These are phyloP conservation scores for Yamadazyma pseudoaaseri DNA, from an alignment of 1,139 yeast genomes.

Conservation along the genomic window DNA sequence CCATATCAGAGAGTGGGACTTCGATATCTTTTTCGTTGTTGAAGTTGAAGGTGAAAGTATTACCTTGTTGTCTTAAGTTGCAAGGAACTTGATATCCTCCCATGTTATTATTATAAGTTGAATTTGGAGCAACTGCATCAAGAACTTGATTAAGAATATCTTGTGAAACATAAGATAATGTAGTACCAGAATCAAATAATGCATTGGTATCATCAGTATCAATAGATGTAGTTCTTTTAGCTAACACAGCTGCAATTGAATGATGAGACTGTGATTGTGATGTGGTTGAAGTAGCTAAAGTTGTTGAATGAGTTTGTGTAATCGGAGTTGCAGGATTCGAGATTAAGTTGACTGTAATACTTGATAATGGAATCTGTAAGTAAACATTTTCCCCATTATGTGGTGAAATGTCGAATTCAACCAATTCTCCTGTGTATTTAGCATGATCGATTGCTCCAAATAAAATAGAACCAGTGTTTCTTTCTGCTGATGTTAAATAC, in stretches of 20 bases:
- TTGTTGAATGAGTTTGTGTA: slow-evolving; percentile 4
- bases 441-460: slow-evolving; percentile 62
- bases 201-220: slow-evolving; percentile 17
- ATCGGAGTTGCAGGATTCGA: slow-evolving; percentile 4
- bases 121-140: slow-evolving; percentile 18
- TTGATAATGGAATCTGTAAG: slow-evolving; percentile 23
- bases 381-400: slow-evolving; percentile 17
- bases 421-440: slow-evolving; percentile 47
- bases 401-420: slow-evolving; percentile 18
- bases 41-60: slow-evolving; percentile 27
- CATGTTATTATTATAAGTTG: slow-evolving; percentile 16
- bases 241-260: slow-evolving; percentile 15
- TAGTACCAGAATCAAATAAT: slow-evolving; percentile 42
- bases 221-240: slow-evolving; percentile 12
- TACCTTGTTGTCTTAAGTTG: slow-evolving; percentile 23
- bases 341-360: slow-evolving; percentile 11
- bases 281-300: slow-evolving; percentile 9
- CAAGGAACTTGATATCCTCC: slow-evolving; percentile 28
- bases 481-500: slow-evolving; percentile 44
- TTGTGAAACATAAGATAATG: slow-evolving; percentile 28
- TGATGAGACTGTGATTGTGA: slow-evolving; percentile 11
- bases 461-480: slow-evolving; percentile 45
- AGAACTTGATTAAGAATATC: slow-evolving; percentile 16
- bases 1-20: slow-evolving; percentile 36
- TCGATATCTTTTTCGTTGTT: slow-evolving; percentile 21